Conservation (phyloP, 1,284 basidiomycete genomes). For the Pisolithus thermaeus region DNA sequence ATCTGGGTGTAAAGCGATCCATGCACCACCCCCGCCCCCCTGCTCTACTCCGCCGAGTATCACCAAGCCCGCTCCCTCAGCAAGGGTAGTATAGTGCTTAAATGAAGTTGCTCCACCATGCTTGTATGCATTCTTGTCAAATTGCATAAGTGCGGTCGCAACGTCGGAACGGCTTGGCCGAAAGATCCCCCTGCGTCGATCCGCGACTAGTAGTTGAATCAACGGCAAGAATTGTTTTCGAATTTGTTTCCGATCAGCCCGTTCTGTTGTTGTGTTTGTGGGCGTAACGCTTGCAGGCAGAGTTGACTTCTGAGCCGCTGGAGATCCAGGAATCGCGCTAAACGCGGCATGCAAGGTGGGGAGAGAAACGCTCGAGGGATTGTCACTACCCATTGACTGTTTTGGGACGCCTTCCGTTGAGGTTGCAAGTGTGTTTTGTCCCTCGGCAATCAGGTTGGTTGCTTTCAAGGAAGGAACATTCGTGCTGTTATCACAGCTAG, state of each 20-base stretch:
- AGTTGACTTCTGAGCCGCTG: neutral
- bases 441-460: neutral
- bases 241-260: conserved; percentile 5
- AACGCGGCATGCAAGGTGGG: neutral
- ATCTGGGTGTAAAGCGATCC: conserved; percentile 41
- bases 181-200: conserved; percentile 24
- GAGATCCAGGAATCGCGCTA: neutral
- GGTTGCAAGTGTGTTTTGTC: neutral
- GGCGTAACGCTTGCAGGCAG: too few species aligned
- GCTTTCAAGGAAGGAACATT: neutral
- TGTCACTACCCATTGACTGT: neutral
- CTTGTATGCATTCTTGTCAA: conserved; percentile 34
- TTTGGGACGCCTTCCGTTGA: neutral
- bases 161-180: conserved; percentile 37
- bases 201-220: conserved; percentile 23
- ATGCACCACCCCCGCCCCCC: conserved; percentile 35
- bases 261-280: conserved; percentile 1
- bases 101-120: conserved; percentile 40
- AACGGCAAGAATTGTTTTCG: conserved; percentile 20
- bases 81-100: conserved; percentile 39
- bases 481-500: neutral
- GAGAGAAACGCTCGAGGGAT: too few species aligned
- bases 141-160: conserved; percentile 31
- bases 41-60: conserved; percentile 41
- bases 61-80: conserved; percentile 41